Evolutionary conservation across 768 basidiomycete species (phyloP).

Genomic region (Mrakia blollopis): DNA sequence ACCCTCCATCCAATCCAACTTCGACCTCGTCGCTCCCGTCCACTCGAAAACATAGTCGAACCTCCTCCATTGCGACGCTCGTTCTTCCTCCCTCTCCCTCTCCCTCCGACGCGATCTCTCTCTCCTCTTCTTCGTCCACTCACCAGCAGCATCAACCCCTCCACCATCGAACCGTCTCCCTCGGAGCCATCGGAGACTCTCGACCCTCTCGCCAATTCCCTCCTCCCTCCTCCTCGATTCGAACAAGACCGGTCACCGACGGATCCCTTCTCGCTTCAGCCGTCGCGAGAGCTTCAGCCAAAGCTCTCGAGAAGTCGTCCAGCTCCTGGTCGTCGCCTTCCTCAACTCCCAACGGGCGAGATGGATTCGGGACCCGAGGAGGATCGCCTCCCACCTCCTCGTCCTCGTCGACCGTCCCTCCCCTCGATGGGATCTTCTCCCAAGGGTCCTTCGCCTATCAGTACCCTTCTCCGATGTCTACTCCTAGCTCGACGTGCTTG

Average conservation of each 20-base stretch:
- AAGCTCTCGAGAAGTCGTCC: not conserved
- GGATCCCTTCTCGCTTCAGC: not conserved
- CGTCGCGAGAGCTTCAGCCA: not conserved
- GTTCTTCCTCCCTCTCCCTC: not conserved
- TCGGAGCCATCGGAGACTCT: not conserved
- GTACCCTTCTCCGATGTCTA: not conserved
- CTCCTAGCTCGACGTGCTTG: not conserved
- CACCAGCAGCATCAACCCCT: not conserved
- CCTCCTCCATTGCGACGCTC: not conserved
- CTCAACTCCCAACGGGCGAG: too few species aligned
- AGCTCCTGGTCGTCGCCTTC: not conserved
- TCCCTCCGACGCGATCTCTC: not conserved
- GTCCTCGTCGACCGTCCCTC: not conserved
- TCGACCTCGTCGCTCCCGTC: not conserved
- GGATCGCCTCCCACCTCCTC: not conserved
- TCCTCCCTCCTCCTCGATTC: not conserved
- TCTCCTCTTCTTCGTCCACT: not conserved
- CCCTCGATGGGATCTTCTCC: not conserved
- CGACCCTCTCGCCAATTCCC: not conserved
- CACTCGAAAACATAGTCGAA: not conserved
- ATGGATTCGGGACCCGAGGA: too few species aligned
- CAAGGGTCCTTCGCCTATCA: not conserved
- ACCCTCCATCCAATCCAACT: not conserved
- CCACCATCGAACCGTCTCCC: not conserved
- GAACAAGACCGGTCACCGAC: not conserved